Evolutionary conservation across 306 rosid genomes (phyloP).

Genomic region (Quercus variabilis): DNA sequence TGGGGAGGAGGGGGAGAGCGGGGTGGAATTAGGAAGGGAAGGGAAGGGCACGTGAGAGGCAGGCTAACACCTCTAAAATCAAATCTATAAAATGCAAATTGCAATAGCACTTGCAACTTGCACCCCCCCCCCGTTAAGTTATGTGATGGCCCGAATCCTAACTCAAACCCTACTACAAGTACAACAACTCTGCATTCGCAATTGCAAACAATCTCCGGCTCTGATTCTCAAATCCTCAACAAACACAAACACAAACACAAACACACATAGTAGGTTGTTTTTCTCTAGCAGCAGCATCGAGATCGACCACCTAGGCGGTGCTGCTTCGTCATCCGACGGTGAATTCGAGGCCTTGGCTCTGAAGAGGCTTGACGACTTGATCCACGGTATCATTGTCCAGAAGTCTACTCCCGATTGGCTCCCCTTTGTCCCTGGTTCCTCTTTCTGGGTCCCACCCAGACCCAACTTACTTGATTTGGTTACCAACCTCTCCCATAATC

Average conservation of each 20-base stretch:
- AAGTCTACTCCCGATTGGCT: conserved; percentile 77
- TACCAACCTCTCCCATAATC: conserved; percentile 28
- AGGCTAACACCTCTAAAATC: no score
- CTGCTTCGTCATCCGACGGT: conserved; percentile 16
- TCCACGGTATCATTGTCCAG: conserved; percentile 51
- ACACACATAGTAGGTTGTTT: conserved; percentile 21
- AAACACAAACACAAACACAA: neutral
- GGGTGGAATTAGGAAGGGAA: no score
- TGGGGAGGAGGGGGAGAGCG: rapidly evolving
- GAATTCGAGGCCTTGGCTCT: conserved; percentile 46
- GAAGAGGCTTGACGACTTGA: conserved; percentile 63
- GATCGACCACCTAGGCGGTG: conserved; percentile 44
- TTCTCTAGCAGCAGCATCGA: conserved; percentile 35
- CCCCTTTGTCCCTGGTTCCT: conserved; percentile 80
- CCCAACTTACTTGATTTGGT: conserved; percentile 47
- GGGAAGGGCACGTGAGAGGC: no score
- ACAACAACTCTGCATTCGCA: neutral
- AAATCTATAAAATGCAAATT: no score
- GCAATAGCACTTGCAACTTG: no score
- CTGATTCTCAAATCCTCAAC: neutral
- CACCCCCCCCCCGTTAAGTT: neutral
- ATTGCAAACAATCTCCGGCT: no score
- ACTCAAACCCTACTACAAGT: conserved; percentile 14
- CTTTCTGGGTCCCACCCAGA: conserved; percentile 92
- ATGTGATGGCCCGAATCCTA: conserved; percentile 44